Evolutionary conservation across 495 filamentous ascomycete genomes (phyloP).

Genomic region (Staphylotrichum longicolle): DNA sequence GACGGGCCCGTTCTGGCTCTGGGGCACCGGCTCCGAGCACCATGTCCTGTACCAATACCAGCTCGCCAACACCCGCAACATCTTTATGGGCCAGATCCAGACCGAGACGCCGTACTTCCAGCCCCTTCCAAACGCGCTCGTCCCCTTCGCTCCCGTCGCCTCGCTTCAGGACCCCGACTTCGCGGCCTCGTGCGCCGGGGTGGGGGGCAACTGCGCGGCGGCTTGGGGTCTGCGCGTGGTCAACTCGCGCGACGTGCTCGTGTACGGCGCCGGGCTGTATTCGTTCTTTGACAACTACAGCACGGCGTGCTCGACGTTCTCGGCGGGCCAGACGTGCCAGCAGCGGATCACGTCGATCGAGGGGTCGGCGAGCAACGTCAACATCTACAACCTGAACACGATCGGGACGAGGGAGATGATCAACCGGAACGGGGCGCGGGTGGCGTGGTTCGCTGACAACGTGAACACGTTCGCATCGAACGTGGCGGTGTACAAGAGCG

Average conservation of each 20-base stretch:
- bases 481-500: constrained; percentile 44
- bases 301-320: constrained; percentile 43
- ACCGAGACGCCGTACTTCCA: constrained; percentile 79
- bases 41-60: constrained; percentile 81
- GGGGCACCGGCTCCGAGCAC: constrained; percentile 76
- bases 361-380: constrained; percentile 45
- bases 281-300: constrained; percentile 67
- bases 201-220: constrained; percentile 52
- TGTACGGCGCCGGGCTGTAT: constrained; percentile 74
- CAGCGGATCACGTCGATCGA: constrained; percentile 52
- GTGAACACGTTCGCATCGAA: constrained; percentile 47
- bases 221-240: constrained; percentile 67
- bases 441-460: constrained; percentile 46
- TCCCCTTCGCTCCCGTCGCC: constrained; percentile 52
- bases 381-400: constrained; percentile 56
- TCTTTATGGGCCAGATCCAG: constrained; percentile 75
- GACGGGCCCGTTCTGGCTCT: constrained; percentile 56
- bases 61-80: constrained; percentile 62
- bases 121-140: constrained; percentile 59
- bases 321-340: constrained; percentile 53
- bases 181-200: constrained; percentile 42
- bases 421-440: constrained; percentile 37
- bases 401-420: constrained; percentile 51
- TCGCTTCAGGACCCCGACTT: constrained; percentile 61
- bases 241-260: constrained; percentile 53